Base-by-base conservation (phyloP, 495 filamentous ascomycete genomes). In the Parachaetomium inaequale region DNA sequence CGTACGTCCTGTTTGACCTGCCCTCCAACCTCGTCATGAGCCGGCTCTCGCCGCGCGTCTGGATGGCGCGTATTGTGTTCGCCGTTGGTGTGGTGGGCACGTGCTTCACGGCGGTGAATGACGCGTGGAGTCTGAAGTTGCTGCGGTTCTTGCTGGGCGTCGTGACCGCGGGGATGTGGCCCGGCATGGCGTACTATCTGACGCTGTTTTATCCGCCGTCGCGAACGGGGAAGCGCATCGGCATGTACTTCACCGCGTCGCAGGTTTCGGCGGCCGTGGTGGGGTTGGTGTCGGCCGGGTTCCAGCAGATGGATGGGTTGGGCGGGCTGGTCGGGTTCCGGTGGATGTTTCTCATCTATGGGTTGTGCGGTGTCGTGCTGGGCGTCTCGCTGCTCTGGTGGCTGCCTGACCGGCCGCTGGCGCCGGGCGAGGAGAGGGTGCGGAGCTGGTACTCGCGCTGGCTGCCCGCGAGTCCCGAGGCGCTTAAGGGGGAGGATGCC, bases 301-400 rank as follows among this genome's bases (percentile, higher is more conserved):
- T 96, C 70, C 91, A 95, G 70, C 75, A 94, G 66, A 93, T 96
- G 88, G 90, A 96, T 68, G 90, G 90, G 10, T 68, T 77, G 2
- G 79, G 82, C 15, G 92, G 92, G 11, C 79, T 93, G 6, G 88
- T 90, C 4, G 92, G 92, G 15, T 96, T 92, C 71, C 87, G 90
- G 63, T 96, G 92, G 92, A 96, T 96, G 92, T 96, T 96, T 71
- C 82, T 96, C 25, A 74, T 96, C 38, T 96, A 92, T 62, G 92
- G 92, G 8, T 74, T 96, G 10, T 79, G 91, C 52, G 88, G 84
- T 4, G 79, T 92, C 14, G 66, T 87, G 15, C 79, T 91, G 14
- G 91, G 91, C 15, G 75, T 94, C 62, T 68, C 73, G 29, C 78
- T 96, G 42, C 81, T 96, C 3, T 96, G 89, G 88, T 96, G 92